phyloP scores from a whole-genome alignment of 2,329 filamentous ascomycete genomes.

The Neurospora crassa region DNA sequence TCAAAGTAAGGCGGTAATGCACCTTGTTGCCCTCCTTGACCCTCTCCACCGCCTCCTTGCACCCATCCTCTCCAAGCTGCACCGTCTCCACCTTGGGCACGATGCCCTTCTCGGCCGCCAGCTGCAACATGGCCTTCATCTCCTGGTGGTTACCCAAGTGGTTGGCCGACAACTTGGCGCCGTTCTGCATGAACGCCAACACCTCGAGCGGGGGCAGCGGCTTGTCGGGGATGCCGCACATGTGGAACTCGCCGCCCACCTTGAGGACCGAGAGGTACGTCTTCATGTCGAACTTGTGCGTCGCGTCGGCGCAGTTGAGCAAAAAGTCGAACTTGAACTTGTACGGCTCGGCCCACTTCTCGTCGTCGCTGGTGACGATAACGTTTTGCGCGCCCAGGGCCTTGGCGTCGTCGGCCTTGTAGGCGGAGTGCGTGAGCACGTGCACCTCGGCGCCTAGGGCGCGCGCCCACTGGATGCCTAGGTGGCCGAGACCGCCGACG shows the following conservation, averaged over 20 bases:
- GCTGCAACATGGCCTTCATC: constrained; percentile 47
- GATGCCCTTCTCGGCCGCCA: constrained; percentile 39
- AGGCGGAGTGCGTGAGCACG: constrained; percentile 49
- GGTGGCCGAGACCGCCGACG: constrained; percentile 65
- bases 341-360: constrained; percentile 49
- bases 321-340: constrained; percentile 41
- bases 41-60: constrained; percentile 59
- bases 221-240: constrained; percentile 46
- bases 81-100: constrained; percentile 15
- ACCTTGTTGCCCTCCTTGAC: constrained; percentile 50
- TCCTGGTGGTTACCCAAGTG: constrained; percentile 54
- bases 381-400: constrained; percentile 53
- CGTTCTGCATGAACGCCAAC: constrained; percentile 31
- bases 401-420: constrained; percentile 50
- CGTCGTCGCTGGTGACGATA: constrained; percentile 31
- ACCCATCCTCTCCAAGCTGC: constrained; percentile 36
- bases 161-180: constrained; percentile 32
- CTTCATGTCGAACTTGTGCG: constrained; percentile 43
- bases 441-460: constrained; percentile 60
- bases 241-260: constrained; percentile 46
- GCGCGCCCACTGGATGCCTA: constrained; percentile 61
- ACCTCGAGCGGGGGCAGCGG: constrained; percentile 33
- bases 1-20: background rate
- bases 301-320: constrained; percentile 39
- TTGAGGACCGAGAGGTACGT: constrained; percentile 41